Evolutionary conservation across 306 rosid genomes (phyloP), one percentile per base, ranked within the genome.

Genomic region (Morella rubra): DNA sequence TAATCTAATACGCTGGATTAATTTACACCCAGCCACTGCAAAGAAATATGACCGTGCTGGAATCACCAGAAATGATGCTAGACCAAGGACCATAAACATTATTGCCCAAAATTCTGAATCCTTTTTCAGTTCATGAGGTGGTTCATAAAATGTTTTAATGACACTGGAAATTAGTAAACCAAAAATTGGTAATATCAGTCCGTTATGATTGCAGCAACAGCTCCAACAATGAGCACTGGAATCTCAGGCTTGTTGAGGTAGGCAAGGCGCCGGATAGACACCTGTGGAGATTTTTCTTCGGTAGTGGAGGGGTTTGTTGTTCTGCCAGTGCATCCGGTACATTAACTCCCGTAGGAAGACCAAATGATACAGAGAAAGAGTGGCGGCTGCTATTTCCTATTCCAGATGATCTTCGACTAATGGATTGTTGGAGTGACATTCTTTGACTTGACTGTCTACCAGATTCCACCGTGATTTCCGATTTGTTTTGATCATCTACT

Each of bases 41-140:
- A 89, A 89, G 40, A 89, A 47, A 86, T 84, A 89, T 79, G 74
- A 76, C 65, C 82, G 73, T 37, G 69, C 61, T 70, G 93, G 91
- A 73, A 44, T 59, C 8, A 54, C 49, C 9, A 89, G 20, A 1
- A 89, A 55, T 22, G 86, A 81, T 37, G 72, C 77, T 65, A 79
- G 83, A 19, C 78, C 91, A 44, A 87, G 67, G 46, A 53, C 73
- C 69, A 83, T 76, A 77, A 83, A 88, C 6, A 85, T 73, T 45
- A 81, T 14, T 42, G 84, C 68, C 84, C 50, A 65, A 65, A 65
- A 65, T 18, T 18, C 8, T 18, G 71, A 65, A 65, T 65, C 71
- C 44, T 65, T 65, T 65, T 65, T 65, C 5, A 65, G 71, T 42
- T 42, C 16, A 3, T 3, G 2, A 40, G 71, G 71, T 22, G 64